Conservation (phyloP, 345 rosid genomes). For the Rhodamnia argentea region DNA sequence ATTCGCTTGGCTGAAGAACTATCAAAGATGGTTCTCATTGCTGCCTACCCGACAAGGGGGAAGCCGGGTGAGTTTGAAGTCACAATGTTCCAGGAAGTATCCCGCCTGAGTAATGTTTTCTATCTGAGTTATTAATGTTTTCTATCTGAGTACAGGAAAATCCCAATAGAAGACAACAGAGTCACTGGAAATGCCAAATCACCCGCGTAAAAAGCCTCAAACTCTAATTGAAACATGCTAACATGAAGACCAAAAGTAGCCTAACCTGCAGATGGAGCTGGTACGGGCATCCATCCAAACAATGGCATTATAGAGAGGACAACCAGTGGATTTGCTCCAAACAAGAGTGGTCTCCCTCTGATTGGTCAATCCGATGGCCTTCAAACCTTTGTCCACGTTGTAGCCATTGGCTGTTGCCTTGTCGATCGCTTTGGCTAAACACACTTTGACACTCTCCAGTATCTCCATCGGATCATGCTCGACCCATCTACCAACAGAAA, state of each 20-base stretch:
- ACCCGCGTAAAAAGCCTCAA: background rate
- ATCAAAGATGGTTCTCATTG: background rate
- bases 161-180: no score
- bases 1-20: background rate
- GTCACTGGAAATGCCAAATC: background rate
- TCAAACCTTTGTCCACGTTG: slow-evolving; percentile 74
- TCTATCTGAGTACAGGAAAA: no score
- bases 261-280: slow-evolving; percentile 66
- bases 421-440: slow-evolving; percentile 74
- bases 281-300: slow-evolving; percentile 99
- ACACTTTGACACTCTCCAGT: slow-evolving; percentile 64
- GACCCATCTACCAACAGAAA: slow-evolving; percentile 57
- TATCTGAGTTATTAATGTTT: no score
- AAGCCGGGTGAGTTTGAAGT: background rate
- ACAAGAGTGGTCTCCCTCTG: slow-evolving; percentile 86
- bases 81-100: no score
- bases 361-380: slow-evolving; percentile 84
- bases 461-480: slow-evolving; percentile 95
- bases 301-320: slow-evolving; percentile 77
- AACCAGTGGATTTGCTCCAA: slow-evolving; percentile 84
- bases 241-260: background rate
- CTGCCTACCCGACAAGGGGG: background rate
- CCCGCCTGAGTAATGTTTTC: no score
- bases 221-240: background rate
- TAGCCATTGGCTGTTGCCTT: slow-evolving; percentile 81